Base-by-base conservation (phyloP, 768 basidiomycete genomes). In the Amanita subjunquillea region DNA sequence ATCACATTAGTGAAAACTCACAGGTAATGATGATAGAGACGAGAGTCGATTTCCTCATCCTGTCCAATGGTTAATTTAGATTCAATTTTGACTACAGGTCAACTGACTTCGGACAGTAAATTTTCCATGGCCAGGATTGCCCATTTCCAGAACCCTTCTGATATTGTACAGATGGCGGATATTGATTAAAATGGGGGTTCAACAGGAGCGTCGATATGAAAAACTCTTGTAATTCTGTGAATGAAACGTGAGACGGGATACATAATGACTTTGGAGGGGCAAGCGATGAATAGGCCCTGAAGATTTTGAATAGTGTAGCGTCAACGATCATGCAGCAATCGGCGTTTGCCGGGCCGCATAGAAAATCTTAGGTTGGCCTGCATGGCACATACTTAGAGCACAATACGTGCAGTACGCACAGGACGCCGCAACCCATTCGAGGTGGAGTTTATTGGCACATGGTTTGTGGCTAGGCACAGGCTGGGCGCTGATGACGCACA, bases 91-190 rank as follows among this genome's bases (percentile, higher is more conserved):
- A 30, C 9, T 20, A 50, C 25, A 55, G 36, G 56, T 40, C 43
- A 47, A 67, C 74, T 58, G 72, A 74, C 82, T 72, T 83, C 76
- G 23, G 57, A 51, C 44, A 61, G 51, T 55, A 75, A 51, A 10
- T 58, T 59, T 64, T 88, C 87, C 36, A 90, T 67, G 36, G 70
- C 62, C 20, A 63, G 59, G 17, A 89, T 75, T 0, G 69, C 71
- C 78, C 82, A 83, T 65, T 89, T 90, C 86, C 86, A 90, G 61
- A 88, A 91, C 2, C 62, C 45, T 68, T 68, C 55, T 85, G 85
- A 56, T 84, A 87, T 56, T 77, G 71, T 15, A 58, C 55, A 0
- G 87, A 83, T 0, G 87, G 85, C 3, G 86, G 77, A 58, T 82
- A 87, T 25, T 59, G 58, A 48, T 65, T 58, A 38, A 86, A 75